Base-by-base conservation (phyloP, 2,329 filamentous ascomycete genomes). In the Neofusicoccum parvum region DNA sequence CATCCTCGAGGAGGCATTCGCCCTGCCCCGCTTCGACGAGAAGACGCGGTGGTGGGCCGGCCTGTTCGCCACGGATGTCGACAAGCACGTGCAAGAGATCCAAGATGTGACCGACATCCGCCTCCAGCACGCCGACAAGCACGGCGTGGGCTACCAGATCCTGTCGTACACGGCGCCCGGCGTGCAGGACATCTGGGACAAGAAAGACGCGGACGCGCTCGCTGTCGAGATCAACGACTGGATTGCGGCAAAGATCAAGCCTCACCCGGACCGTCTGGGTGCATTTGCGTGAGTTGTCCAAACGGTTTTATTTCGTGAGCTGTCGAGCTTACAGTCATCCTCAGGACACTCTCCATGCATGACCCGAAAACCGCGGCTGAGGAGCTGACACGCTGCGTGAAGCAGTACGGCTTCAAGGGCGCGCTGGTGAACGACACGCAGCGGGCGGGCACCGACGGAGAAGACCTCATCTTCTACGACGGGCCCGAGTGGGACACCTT, bases 1-100 rank as follows among this genome's bases (percentile, higher is more conserved):
- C 66, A 84, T 84, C 12, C 79, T 89, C 23, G 87, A 89, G 73
- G 87, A 89, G 76, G 86, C 86, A 14, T 88, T 88, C 68, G 84
- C 83, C 67, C 80, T 88, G 6, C 86, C 87, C 50, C 82, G 86
- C 39, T 81, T 88, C 67, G 79, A 83, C 51, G 85, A 88, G 68
- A 84, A 84, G 74, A 86, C 85, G 5, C 78, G 79, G 69, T 88
- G 86, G 85, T 88, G 86, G 86, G 87, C 87, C 1, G 76, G 79
- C 4, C 74, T 89, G 23, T 89, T 88, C 71, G 82, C 85, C 14
- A 79, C 83, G n/a, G 82, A 88, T 68, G 79, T 84, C 1, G 85
- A 86, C 11, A 85, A 84, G 73, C 86, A 89, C 67, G 80, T 82
- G 64, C 78, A 75, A 32, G 85, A 89, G 74, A 89, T 85, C 68